A percentile compares a stretch with the other conserved stretches of the same genome.
Evolutionary conservation across 2,329 filamentous ascomycete genomes (phyloP).

Genomic region (Tolypocladium sp.): DNA sequence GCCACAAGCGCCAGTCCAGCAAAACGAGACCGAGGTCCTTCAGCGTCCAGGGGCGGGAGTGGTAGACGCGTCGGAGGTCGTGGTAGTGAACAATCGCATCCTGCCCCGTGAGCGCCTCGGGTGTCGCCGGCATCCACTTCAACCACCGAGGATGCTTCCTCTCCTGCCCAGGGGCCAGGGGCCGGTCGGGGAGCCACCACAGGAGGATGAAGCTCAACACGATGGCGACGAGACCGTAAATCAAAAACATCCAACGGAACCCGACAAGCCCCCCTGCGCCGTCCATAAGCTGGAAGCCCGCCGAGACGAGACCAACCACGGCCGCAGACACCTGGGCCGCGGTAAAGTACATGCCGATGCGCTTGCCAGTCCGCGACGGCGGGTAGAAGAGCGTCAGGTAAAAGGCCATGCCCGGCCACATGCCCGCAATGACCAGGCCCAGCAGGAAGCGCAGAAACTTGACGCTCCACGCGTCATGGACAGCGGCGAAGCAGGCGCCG

Average conservation of each 20-base stretch:
- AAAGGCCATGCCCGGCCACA: conserved; percentile 95
- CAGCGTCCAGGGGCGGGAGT: conserved; percentile 62
- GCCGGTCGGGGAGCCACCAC: conserved; percentile 87
- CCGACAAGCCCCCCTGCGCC: conserved; percentile 66
- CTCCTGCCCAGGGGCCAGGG: conserved; percentile 60
- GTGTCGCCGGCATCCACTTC: conserved; percentile 58
- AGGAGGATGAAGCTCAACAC: conserved; percentile 64
- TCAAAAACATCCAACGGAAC: conserved; percentile 86
- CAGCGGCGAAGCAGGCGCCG: conserved; percentile 73
- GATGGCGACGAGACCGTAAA: conserved; percentile 71
- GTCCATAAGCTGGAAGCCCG: conserved; percentile 89
- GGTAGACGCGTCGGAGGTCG: conserved; percentile 73
- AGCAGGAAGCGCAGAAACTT: conserved; percentile 82
- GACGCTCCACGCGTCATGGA: conserved; percentile 74
- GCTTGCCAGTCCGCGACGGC: conserved; percentile 74
- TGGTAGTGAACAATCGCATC: conserved; percentile 78
- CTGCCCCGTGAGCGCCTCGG: conserved; percentile 64
- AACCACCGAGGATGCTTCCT: conserved; percentile 40
- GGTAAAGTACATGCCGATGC: conserved; percentile 85
- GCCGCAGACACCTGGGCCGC: conserved; percentile 82
- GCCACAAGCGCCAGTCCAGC: conserved; percentile 83
- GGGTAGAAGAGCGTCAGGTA: conserved; percentile 90
- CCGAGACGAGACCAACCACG: conserved; percentile 81
- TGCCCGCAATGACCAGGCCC: conserved; percentile 79
- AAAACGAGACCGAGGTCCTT: conserved; percentile 63